Conservation (phyloP, 139 green algal species). For the Chlamydomonas applanata region DNA sequence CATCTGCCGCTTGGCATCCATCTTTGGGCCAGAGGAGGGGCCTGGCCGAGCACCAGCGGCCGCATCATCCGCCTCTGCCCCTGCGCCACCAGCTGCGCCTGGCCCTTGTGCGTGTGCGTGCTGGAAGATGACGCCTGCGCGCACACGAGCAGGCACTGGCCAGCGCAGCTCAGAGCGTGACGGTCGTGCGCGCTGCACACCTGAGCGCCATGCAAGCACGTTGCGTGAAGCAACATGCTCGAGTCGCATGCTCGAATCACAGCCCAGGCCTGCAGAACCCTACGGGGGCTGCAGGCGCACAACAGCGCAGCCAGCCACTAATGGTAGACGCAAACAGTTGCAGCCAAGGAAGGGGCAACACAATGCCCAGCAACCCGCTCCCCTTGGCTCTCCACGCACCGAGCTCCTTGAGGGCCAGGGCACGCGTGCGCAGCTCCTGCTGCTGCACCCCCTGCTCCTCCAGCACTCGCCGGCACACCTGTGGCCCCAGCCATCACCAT, state of each 20-base stretch:
- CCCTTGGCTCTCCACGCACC: too few species aligned
- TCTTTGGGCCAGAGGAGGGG: not conserved
- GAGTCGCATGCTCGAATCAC: too few species aligned
- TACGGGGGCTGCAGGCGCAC: too few species aligned
- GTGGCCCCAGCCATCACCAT: not conserved
- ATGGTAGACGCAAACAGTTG: too few species aligned
- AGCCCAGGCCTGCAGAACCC: too few species aligned
- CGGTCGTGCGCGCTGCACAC: not conserved
- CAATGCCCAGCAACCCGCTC: too few species aligned
- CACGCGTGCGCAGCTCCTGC: constrained; percentile 22
- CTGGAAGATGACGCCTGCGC: constrained; percentile 36
- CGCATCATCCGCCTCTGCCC: not conserved
- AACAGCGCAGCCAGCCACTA: too few species aligned
- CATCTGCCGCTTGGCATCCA: constrained; percentile 30
- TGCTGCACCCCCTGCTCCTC: constrained; percentile 22
- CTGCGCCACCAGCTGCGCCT: not conserved
- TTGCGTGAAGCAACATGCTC: too few species aligned
- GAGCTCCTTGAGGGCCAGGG: constrained; percentile 29
- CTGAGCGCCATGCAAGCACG: not conserved
- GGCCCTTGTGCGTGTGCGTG: not conserved
- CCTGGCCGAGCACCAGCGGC: not conserved
- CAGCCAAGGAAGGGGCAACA: too few species aligned
- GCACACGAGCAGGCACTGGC: not conserved
- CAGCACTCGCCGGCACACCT: constrained; percentile 42
- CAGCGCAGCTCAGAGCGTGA: too few species aligned